phyloP scores from a whole-genome alignment of 2,329 filamentous ascomycete genomes.

The Aspergillus uvarum region DNA sequence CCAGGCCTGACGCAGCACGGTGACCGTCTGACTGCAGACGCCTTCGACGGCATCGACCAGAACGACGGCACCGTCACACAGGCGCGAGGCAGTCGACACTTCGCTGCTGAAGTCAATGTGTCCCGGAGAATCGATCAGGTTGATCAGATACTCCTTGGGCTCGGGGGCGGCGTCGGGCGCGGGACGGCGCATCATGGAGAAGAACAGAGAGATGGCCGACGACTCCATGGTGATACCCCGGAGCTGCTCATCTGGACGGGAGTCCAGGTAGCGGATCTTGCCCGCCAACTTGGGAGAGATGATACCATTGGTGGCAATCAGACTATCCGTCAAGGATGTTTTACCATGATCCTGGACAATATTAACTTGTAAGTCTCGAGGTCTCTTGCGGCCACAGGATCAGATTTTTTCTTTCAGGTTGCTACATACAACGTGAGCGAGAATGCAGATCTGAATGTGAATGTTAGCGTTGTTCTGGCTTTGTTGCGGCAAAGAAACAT shows the following conservation, averaged over 20 bases:
- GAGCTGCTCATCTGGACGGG: constrained; percentile 89
- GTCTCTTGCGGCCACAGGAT: constrained; percentile 4
- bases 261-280: constrained; percentile 97
- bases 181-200: constrained; percentile 79
- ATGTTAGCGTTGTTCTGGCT: constrained; percentile 30
- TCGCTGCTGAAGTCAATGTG: constrained; percentile 99
- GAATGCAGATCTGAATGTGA: constrained; percentile 74
- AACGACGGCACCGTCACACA: constrained; percentile 93
- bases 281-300: constrained; percentile 96
- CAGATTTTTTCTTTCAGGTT: background rate
- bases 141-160: constrained; percentile 89
- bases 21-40: constrained; percentile 97
- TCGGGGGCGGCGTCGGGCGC: constrained; percentile 67
- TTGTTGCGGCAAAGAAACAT: constrained; percentile 28
- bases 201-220: constrained; percentile 93
- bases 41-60: constrained; percentile 96
- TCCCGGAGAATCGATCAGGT: constrained; percentile 94
- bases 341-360: constrained; percentile 81
- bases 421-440: constrained; percentile 77
- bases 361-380: constrained; percentile 8
- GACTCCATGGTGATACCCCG: constrained; percentile 99
- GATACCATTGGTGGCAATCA: constrained; percentile 98
- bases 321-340: constrained; percentile 91
- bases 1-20: constrained; percentile 92
- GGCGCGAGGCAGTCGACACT: constrained; percentile 88